Evolutionary conservation across 257 asterid species (phyloP).

Genomic region (Echium plantagineum): DNA sequence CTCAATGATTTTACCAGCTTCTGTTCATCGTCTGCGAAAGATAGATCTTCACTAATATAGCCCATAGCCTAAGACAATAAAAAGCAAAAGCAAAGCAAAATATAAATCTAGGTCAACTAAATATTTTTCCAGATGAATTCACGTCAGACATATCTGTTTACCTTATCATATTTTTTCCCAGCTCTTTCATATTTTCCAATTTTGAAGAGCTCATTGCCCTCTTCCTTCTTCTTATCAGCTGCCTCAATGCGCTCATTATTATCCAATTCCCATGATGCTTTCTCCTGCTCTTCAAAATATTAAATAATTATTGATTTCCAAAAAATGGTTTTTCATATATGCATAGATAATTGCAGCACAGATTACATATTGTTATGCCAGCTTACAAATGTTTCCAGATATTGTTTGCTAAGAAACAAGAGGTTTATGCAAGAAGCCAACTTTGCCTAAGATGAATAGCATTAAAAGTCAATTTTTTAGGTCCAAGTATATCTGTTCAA

Average conservation of each 20-base stretch:
- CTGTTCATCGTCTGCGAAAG: slow-evolving; percentile 29
- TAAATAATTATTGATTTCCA: too few species aligned
- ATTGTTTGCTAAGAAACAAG: too few species aligned
- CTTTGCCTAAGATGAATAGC: too few species aligned
- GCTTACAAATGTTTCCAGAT: too few species aligned
- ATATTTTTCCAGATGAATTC: slow-evolving; percentile 2
- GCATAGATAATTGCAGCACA: too few species aligned
- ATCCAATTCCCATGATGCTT: slow-evolving; percentile 55
- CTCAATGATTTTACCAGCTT: slow-evolving; percentile 34
- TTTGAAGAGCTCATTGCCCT: slow-evolving; percentile 52
- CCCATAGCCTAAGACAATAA: slow-evolving; percentile 37
- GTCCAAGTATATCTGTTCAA: too few species aligned
- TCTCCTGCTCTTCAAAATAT: slow-evolving; percentile 32
- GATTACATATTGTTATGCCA: too few species aligned
- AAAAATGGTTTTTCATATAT: too few species aligned
- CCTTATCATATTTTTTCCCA: slow-evolving; percentile 35
- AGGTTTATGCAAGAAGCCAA: too few species aligned
- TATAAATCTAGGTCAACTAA: neutral
- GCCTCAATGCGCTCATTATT: slow-evolving; percentile 47
- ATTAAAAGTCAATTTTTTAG: too few species aligned
- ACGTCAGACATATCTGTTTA: slow-evolving; percentile 7
- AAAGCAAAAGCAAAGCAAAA: slow-evolving; percentile 1
- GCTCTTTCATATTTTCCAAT: slow-evolving; percentile 50
- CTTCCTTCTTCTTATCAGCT: slow-evolving; percentile 50
- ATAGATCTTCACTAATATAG: slow-evolving; percentile 34